Base-by-base conservation (phyloP, 2,329 filamentous ascomycete genomes). In the Gliomastix tumulicola region DNA sequence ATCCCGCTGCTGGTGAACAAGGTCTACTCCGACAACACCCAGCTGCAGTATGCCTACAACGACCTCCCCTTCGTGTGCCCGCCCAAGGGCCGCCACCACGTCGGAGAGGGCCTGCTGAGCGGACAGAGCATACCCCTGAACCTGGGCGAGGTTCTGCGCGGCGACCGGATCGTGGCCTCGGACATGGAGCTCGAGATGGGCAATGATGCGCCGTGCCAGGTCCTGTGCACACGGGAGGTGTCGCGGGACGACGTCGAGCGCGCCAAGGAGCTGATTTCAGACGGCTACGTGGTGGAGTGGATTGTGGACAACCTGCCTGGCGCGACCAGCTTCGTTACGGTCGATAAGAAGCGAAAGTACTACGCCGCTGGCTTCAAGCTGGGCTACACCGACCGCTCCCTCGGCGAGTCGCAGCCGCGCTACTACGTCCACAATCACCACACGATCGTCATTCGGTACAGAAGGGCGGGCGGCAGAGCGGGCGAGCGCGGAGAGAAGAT, bases 1-100 rank as follows among this genome's bases (percentile, higher is more conserved):
- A 83, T 94, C 27, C 87, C 88, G 2, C 69, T 95, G n/a, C 79
- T 90, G 38, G 84, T 92, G 45, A 94, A 94, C 66, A 94, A 94
- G 59, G 81, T 89, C 49, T 94, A 89, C 60, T 94, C 87, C 38
- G 88, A 94, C 61, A 81, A 85, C 50, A 92, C 85, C 7, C 83
- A 92, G 56, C 68, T 94, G n/a, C 87, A 94, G 58, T 94, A 88
- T 74, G 87, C 87, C 47, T 94, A 90, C 65, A 85, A 83, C 56
- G 84, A 92, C 49, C 78, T 94, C 2, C 87, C 88, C 7, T 94
- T 94, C 56, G 84, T 90, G 37, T 94, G 87, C 53, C 84, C 84
- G 10, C 83, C 85, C 2, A 84, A 79, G 8, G 84, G 84, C 34
- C 70, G 76, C 43, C 71, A 67, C 44, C 76, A 77, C 46, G 69